Evolutionary conservation across 352 stramenopile species (phyloP).

Genomic region (Globisporangium abappressorium): DNA sequence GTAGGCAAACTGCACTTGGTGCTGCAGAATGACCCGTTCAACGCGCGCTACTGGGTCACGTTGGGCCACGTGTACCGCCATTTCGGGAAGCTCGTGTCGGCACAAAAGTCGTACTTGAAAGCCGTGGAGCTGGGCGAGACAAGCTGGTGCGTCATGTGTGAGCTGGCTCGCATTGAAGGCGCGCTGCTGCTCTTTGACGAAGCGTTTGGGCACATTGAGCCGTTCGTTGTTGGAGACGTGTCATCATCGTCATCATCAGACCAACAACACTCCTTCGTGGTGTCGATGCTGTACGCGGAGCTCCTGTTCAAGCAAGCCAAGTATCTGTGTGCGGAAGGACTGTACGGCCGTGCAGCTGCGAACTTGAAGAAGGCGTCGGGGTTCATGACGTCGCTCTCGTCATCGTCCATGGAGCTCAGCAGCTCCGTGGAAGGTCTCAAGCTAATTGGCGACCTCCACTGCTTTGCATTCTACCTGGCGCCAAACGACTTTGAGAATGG

Average conservation of each 20-base stretch:
- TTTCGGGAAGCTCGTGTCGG: conserved; percentile 76
- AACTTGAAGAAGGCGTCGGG: conserved; percentile 64
- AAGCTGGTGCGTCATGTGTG: conserved; percentile 67
- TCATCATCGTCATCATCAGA: not conserved
- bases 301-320: conserved; percentile 80
- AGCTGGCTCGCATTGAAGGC: conserved; percentile 80
- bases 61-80: conserved; percentile 79
- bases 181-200: conserved; percentile 67
- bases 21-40: conserved; percentile 67
- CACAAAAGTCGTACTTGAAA: conserved; percentile 77
- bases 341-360: conserved; percentile 61
- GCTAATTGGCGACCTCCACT: conserved; percentile 77
- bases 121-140: conserved; percentile 68
- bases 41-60: conserved; percentile 63
- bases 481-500: conserved; percentile 46
- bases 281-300: conserved; percentile 59
- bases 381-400: conserved; percentile 40
- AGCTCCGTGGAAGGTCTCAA: conserved; percentile 42
- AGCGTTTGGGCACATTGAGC: conserved; percentile 55
- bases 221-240: conserved; percentile 24
- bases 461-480: conserved; percentile 81
- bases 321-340: conserved; percentile 63
- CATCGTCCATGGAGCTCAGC: conserved; percentile 14
- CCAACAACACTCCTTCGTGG: conserved; percentile 27
- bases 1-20: conserved; percentile 72